A percentile compares a stretch with the other conserved stretches of the same genome.
Evolutionary conservation across 176 grass and related monocot genomes (phyloP).

Genomic region (Hsuehochloa calcarea): DNA sequence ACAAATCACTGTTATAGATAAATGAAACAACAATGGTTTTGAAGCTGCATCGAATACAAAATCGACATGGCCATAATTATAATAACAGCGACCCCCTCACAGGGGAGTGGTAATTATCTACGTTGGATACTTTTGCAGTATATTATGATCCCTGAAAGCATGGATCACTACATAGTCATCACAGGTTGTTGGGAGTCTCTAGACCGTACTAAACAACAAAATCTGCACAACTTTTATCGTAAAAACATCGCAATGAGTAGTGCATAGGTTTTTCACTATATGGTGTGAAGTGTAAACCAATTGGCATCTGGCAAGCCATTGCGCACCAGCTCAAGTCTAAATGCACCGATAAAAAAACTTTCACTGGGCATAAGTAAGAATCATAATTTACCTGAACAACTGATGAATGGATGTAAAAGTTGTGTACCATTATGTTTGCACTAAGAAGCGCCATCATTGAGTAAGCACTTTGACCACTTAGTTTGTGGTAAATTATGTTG

Average conservation of each 20-base stretch:
- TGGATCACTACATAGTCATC: neutral
- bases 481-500: constrained; percentile 78
- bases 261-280: neutral
- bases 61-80: neutral
- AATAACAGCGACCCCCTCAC: neutral
- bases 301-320: neutral
- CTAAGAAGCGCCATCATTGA: constrained; percentile 97
- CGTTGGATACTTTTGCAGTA: neutral
- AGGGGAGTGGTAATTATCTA: neutral
- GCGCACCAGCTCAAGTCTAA: neutral
- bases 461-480: constrained; percentile 89
- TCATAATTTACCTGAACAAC: constrained; percentile 68
- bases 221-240: too few relatives aligned
- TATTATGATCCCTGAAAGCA: neutral
- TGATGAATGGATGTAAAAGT: constrained; percentile 93
- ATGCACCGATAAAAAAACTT: neutral
- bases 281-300: neutral
- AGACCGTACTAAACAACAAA: neutral
- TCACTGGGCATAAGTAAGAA: neutral
- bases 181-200: neutral
- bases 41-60: neutral
- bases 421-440: constrained; percentile 95
- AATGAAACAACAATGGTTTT: neutral
- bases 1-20: neutral
- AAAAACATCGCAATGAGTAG: neutral